Evolutionary conservation across 306 rosid species (phyloP), one percentile per base, ranked within the genome.

Genomic region (Cicer arietinum): DNA sequence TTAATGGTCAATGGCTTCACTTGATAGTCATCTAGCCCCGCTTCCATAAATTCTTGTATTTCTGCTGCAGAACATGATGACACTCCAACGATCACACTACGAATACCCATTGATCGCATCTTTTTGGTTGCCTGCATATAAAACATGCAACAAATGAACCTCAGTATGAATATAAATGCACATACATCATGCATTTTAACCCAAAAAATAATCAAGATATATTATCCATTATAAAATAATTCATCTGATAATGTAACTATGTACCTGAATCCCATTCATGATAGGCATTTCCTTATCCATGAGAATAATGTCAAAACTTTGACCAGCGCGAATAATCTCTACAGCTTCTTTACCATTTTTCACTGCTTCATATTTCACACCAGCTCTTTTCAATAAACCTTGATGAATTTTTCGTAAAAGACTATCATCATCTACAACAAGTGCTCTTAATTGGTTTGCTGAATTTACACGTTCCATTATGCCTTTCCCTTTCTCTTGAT

Each of bases 261-360:
- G 20, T 76, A 82, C 97, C 90, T 88, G 84, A 44, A 87, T 84
- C 69, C 96, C 96, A 80, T 83, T 62, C 96, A 90, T 88, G 48
- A 86, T 7, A 25, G 96, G 93, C 97, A 92, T 90, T n/a, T 90
- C 93, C 65, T 42, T 67, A 73, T 90, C 96, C 97, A 90, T 92
- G 73, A 92, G 81, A 72, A 92, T 92, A 7, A 92, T 85, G 67
- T 92, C 96, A 80, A 90, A 92, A 6, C 48, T 67, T 39, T 77
- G 76, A 9, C 93, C 92, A 9, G 70, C 68, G 66, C 50, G 37
- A 48, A 85, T 86, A 73, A 88, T 81, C 14, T 90, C 88, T n/a
- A 92, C 41, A 22, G 97, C 97, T 84, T 92, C 89, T 79, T 88
- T 84, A 40, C 97, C 97, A 51, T 92, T 88, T 53, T 71, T 62